Evolutionary conservation across 78 protist species (phyloP).

Genomic region (Bodo saltans): DNA sequence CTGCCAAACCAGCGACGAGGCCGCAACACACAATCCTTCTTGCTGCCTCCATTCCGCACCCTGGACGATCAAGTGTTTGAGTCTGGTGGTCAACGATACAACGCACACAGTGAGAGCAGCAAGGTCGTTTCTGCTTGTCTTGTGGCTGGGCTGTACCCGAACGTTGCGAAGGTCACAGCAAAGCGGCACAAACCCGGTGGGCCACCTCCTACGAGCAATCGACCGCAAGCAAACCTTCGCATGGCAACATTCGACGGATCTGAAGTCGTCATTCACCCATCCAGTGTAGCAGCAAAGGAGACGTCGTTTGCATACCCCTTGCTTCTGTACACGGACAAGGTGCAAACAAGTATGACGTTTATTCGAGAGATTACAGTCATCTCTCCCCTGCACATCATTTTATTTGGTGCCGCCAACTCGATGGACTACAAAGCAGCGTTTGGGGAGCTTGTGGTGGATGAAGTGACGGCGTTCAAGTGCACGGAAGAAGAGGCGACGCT

Average conservation of each 20-base stretch:
- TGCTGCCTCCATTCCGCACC: neutral
- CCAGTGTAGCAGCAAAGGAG: neutral
- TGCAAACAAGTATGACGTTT: slow-evolving; percentile 42
- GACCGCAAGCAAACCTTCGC: neutral
- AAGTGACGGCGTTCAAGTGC: slow-evolving; percentile 7
- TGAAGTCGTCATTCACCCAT: slow-evolving; percentile 10
- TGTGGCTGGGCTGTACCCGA: slow-evolving; percentile 68
- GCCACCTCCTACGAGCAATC: neutral
- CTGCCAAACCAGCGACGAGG: neutral
- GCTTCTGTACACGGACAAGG: slow-evolving; percentile 46
- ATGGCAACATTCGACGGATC: neutral
- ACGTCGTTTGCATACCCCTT: slow-evolving; percentile 9
- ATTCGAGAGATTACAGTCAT: slow-evolving; percentile 51
- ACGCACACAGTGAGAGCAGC: neutral
- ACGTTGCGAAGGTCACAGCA: slow-evolving; percentile 27
- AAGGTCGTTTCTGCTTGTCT: slow-evolving; percentile 35
- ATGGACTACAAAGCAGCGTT: slow-evolving; percentile 15
- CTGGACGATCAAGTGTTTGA: neutral
- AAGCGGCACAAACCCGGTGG: neutral
- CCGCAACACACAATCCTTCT: neutral
- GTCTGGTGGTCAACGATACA: slow-evolving; percentile 20
- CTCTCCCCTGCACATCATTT: slow-evolving; percentile 55
- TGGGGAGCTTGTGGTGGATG: slow-evolving; percentile 18
- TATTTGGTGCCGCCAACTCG: slow-evolving; percentile 70
- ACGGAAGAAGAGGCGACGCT: slow-evolving; percentile 6